Base-by-base conservation (phyloP, 805 yeast species). In the Jamesozyma lodderae region DNA sequence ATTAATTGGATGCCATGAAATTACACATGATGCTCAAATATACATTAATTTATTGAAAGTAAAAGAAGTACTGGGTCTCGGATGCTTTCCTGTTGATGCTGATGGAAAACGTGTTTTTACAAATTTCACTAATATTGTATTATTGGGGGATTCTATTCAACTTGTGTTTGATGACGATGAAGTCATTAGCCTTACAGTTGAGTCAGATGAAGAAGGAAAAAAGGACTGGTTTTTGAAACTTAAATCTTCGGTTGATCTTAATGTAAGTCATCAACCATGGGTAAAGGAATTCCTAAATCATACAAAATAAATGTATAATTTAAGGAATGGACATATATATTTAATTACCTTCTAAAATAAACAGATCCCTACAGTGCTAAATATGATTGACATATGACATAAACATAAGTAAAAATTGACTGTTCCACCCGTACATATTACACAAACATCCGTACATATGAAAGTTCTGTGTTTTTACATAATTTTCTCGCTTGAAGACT, bases 161-260 rank as follows among this genome's bases (percentile, higher is more conserved):
- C 62, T 88, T 36, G 65, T 67, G 42, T 88, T 88, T 59, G 72
- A 73, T 28, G 82, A 88, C 53, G 90, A 84, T 4, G 96, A 87
- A 59, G 66, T 75, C 3, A 81, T 88, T 35, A 83, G 78, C 44
- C 83, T 90, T 57, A 85, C 82, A 10, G 88, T 95, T 13, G 92
- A 85, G 37, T 35, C 42, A 2, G 73, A 77, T 25, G 68, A 66
- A 34, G 67, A 59, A n/a, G 80, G 75, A 33, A 79, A 76, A 60
- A 52, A 59, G 19, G 63, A 64, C 36, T 90, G 96, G 97, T 70
- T 79, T 35, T 50, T 59, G 6, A 57, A 68, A 1, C 59, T 88
- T 42, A 77, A 76, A 41, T 66, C 66, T 35, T 72, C 81, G 8
- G 71, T 81, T 7, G 65, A 65, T 38, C 62, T 70, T 44, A 78